Evolutionary conservation across 441 rosid genomes (phyloP), one percentile per base, ranked within the genome.

Genomic region (Raphanus hybrid): DNA sequence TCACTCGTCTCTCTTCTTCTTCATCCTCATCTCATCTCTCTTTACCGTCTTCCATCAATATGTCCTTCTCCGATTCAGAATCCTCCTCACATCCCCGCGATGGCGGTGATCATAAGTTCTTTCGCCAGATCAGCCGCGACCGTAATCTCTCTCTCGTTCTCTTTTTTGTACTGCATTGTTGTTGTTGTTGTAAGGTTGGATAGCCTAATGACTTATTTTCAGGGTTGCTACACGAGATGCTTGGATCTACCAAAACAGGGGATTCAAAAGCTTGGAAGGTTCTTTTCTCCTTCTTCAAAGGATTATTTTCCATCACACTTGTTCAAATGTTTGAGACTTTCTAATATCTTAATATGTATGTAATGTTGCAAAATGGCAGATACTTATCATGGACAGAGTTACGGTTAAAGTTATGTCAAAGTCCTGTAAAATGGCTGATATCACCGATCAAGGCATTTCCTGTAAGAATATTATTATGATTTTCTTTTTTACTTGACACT

Each of bases 351-450:
- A 14, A 50, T 35, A 8, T 34, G 15, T 5, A 3, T 43, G 14
- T 9, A 4, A 12, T 8, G 45, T 58, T 58, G 34, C 6, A 20
- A 20, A 12, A 27, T 27, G 64, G 61, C 86, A 94, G 99, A 93
- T 95, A 35, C 90, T 93, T 23, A 95, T 95, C 72, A 95, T 95
- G 98, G 99, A 95, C 74, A 93, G 87, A 82, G 96, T 91, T 71
- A 92, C 97, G 0, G 87, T 95, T 58, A 95, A 95, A 84, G 99
- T 95, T 12, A 89, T 95, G 97, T 91, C 98, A 32, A 84, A 87
- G 70, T 85, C 96, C 8, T 95, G 99, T 85, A 93, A 91, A 82
- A 95, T 95, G 98, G 90, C 95, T 3, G 98, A 95, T 79, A 95
- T 90, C 79, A 95, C 96, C 10, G 99, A 95, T 81, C 99, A 88